These are phyloP conservation scores for Mycena belliarum DNA, from an alignment of 768 basidiomycete species.

Conservation along the genomic window DNA sequence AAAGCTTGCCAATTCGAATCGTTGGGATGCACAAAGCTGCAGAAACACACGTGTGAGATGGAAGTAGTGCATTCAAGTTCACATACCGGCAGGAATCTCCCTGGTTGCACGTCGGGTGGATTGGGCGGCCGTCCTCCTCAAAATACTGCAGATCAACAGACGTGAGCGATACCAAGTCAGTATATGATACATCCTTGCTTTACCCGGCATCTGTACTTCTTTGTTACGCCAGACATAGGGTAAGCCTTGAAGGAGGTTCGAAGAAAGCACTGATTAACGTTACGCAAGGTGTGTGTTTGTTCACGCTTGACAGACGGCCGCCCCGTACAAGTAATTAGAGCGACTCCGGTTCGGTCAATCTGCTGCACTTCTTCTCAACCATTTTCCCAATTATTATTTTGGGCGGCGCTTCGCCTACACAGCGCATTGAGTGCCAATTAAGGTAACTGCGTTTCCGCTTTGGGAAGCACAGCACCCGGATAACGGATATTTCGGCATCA, in stretches of 20 bases:
- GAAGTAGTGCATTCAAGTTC: background rate
- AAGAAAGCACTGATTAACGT: slow-evolving; percentile 6
- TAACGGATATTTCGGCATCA: no score
- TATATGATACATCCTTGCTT: slow-evolving; percentile 17
- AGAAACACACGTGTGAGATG: background rate
- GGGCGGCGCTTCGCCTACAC: no score
- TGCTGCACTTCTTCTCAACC: no score
- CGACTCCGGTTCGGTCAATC: no score
- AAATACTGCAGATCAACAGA: slow-evolving; percentile 40
- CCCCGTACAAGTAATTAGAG: no score
- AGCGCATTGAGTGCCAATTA: background rate
- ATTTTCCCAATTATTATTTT: background rate
- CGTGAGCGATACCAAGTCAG: background rate
- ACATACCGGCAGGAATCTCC: slow-evolving; percentile 50
- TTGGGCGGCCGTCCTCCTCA: slow-evolving; percentile 41
- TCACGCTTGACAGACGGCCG: no score
- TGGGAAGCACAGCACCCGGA: background rate
- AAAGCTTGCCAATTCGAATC: slow-evolving; percentile 44
- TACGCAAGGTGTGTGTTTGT: background rate
- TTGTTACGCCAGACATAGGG: slow-evolving; percentile 25
- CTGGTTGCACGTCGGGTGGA: slow-evolving; percentile 46
- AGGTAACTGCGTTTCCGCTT: slow-evolving; percentile 6
- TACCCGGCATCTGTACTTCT: slow-evolving; percentile 51
- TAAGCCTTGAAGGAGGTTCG: no score
- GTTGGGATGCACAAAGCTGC: slow-evolving; percentile 51